Evolutionary conservation across 495 filamentous ascomycete species (phyloP), one percentile per base, ranked within the genome.

Genomic region (Neurospora discreta): DNA sequence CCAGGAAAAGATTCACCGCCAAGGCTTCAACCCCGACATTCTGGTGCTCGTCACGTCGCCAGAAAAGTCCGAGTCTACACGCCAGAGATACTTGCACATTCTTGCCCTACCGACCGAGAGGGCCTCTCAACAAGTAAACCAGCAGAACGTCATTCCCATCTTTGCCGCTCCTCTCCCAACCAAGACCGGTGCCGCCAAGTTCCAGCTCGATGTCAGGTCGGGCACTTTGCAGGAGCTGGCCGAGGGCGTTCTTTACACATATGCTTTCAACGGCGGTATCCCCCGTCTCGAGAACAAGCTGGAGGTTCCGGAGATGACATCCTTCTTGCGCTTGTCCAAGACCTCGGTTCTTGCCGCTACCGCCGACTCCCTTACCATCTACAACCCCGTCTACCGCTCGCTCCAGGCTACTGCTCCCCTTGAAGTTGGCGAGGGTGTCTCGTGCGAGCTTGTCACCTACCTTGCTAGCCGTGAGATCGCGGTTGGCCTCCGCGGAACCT

Each of bases 301-400:
- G 40, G 73, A 78, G 10, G 72, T 82, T n/a, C 70, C 76, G 13
- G 80, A 73, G 0, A 77, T 83, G 10, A 76, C 74, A 43, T 88
- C 86, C 4, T 87, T 90, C 69, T 75, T 89, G 8, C 81, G 86
- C 18, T 71, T 87, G 1, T 85, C 84, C 46, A 87, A 78, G 75
- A 83, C 84, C 6, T 87, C 86, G 4, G 77, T 87, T 7, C 79
- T 87, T 38, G 78, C 83, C 18, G 79, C 84, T 3, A 82, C 83
- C 0, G 44, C 78, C 4, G 74, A 74, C 42, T 82, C 80, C n/a
- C 78, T 88, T 20, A 78, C 74, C 15, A 78, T 92, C 20, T 91
- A 89, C 75, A 90, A 90, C 76, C 90, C 89, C 5, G 86, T 89
- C 68, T 91, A 89, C 74, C 84, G 87, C 33, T 91, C 90, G 5